These are phyloP conservation scores for Henckelia pumila DNA, from an alignment of 257 asterid genomes.

Conservation along the genomic window DNA sequence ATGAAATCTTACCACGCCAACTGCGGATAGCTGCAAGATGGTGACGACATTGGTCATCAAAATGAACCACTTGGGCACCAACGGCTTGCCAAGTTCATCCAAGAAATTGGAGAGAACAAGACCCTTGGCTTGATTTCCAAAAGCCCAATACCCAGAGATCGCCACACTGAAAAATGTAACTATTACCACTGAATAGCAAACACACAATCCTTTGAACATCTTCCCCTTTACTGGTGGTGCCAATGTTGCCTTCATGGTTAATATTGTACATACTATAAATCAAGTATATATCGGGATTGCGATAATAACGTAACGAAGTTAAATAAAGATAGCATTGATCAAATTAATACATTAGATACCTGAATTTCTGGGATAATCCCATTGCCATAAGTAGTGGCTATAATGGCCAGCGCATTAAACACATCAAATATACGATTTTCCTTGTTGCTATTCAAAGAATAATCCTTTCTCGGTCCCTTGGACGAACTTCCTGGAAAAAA, in stretches of 20 bases:
- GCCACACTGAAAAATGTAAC: conserved; percentile 76
- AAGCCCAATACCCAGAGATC: conserved; percentile 90
- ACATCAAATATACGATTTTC: conserved; percentile 58
- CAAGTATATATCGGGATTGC: too few relatives aligned
- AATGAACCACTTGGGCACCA: conserved; percentile 71
- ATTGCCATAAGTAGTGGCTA: conserved; percentile 91
- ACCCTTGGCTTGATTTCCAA: conserved; percentile 63
- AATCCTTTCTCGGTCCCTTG: conserved; percentile 64
- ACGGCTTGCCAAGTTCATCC: conserved; percentile 40
- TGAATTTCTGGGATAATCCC: conserved; percentile 94
- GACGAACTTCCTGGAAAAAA: conserved; percentile 59
- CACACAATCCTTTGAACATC: conserved; percentile 83
- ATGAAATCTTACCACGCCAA: conserved; percentile 80
- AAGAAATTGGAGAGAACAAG: conserved; percentile 67
- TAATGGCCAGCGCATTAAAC: conserved; percentile 75
- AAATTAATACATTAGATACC: conserved; percentile 26
- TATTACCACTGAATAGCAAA: conserved; percentile 61
- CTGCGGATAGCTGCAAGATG: conserved; percentile 84
- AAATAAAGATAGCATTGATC: too few relatives aligned
- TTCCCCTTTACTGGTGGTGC: conserved; percentile 91
- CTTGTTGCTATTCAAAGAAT: conserved; percentile 38
- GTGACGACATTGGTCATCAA: conserved; percentile 65
- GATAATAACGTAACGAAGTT: too few relatives aligned
- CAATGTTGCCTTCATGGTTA: conserved; percentile 59
- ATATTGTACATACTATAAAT: background rate